A percentile compares a stretch with the other conserved stretches of the same genome.
Conservation (phyloP, 805 yeast species). For the Lipomyces sp. region DNA sequence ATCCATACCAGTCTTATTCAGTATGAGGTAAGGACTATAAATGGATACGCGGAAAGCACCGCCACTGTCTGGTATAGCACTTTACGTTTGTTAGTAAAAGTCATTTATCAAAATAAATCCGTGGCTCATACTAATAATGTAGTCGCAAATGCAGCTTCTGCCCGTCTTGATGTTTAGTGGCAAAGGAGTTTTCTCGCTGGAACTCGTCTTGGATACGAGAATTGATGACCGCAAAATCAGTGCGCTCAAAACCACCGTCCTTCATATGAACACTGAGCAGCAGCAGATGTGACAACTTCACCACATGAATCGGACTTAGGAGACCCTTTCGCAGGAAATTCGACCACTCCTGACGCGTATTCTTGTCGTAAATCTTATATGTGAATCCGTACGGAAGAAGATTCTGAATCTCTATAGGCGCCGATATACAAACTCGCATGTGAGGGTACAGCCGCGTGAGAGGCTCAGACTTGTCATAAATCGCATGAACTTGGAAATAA, state of each 20-base stretch:
- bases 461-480: slow-evolving; percentile 68
- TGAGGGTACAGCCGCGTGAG: slow-evolving; percentile 80
- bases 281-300: slow-evolving; percentile 70
- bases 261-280: slow-evolving; percentile 63
- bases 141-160: slow-evolving; percentile 68
- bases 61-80: slow-evolving; percentile 51
- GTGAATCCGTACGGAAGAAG: slow-evolving; percentile 79
- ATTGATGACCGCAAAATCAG: slow-evolving; percentile 73
- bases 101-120: neutral
- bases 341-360: slow-evolving; percentile 67
- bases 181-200: slow-evolving; percentile 58
- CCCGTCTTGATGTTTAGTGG: slow-evolving; percentile 63
- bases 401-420: slow-evolving; percentile 87
- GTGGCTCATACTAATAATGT: slow-evolving; percentile 55
- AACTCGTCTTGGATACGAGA: slow-evolving; percentile 59
- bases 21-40: slow-evolving; percentile 82
- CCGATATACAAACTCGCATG: slow-evolving; percentile 72
- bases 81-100: neutral
- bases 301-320: slow-evolving; percentile 77
- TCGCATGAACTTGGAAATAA: slow-evolving; percentile 75
- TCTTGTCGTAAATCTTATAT: slow-evolving; percentile 78
- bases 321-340: slow-evolving; percentile 67
- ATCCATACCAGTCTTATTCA: slow-evolving; percentile 78
- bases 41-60: slow-evolving; percentile 69
- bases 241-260: slow-evolving; percentile 63